Conservation (phyloP, 805 yeast species). For the Metschnikowia lochheadii region DNA sequence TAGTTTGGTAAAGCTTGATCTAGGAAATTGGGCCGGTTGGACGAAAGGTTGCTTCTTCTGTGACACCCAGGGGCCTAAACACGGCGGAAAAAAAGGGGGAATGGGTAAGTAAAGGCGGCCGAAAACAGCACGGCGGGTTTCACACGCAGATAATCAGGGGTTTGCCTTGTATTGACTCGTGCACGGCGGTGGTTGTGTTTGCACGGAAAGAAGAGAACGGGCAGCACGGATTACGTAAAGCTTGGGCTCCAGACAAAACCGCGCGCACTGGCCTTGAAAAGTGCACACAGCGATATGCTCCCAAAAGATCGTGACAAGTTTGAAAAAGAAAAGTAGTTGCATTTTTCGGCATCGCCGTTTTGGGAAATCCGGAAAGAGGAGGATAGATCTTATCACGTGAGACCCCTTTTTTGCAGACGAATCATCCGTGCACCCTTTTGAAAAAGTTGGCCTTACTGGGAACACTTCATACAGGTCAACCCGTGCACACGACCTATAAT, state of each 20-base stretch:
- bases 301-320: not conserved
- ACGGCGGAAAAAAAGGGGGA: not conserved
- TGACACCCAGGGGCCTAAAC: not conserved
- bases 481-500: too few relatives aligned
- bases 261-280: conserved; percentile 4
- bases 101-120: not conserved
- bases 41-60: not conserved
- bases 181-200: not conserved
- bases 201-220: conserved; percentile 1
- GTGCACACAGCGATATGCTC: conserved; percentile 1
- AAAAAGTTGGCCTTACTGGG: too few relatives aligned
- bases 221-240: conserved; percentile 1
- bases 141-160: not conserved
- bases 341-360: too few relatives aligned
- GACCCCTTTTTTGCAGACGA: too few relatives aligned
- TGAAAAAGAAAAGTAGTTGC: not conserved
- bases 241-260: not conserved
- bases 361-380: not conserved
- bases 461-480: too few relatives aligned
- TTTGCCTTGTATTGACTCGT: not conserved
- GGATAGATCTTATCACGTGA: not conserved
- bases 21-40: too few relatives aligned
- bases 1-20: too few relatives aligned
- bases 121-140: not conserved
- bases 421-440: not conserved